phyloP scores from a whole-genome alignment of 371 early-diverging fungal genomes.

The Circinella umbellata region DNA sequence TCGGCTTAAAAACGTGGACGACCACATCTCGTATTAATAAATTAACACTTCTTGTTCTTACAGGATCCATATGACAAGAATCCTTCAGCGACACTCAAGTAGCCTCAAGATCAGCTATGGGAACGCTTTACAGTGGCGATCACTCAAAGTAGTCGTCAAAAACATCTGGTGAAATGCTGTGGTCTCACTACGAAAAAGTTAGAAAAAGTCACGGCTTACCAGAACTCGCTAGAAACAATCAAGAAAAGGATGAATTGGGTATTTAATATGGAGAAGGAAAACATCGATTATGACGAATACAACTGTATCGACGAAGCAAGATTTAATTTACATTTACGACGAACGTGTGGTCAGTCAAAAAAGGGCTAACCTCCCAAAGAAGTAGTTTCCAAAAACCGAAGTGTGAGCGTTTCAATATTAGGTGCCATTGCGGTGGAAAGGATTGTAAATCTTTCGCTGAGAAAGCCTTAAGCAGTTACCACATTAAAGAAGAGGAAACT shows the following conservation, averaged over 20 bases:
- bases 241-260: slow-evolving; percentile 3
- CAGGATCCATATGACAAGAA: not conserved
- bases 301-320: slow-evolving; percentile 22
- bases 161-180: slow-evolving; percentile 23
- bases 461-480: slow-evolving; percentile 10
- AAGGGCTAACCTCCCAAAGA: not conserved
- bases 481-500: slow-evolving; percentile 6
- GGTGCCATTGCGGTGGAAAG: slow-evolving; percentile 19
- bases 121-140: slow-evolving; percentile 16
- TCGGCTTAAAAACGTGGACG: too few species aligned
- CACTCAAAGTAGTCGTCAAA: slow-evolving; percentile 12
- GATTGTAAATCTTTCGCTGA: slow-evolving; percentile 9
- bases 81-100: slow-evolving; percentile 9
- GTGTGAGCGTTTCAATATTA: slow-evolving; percentile 12
- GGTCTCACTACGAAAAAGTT: slow-evolving; percentile 24
- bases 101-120: slow-evolving; percentile 9
- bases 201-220: slow-evolving; percentile 18
- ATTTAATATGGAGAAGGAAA: not conserved
- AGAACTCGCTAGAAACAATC: not conserved
- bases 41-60: slow-evolving; percentile 5
- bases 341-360: slow-evolving; percentile 17
- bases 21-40: too few species aligned
- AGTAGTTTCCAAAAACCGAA: not conserved
- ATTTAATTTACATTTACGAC: slow-evolving; percentile 17
- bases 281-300: not conserved